Base-by-base conservation (phyloP, 2,329 filamentous ascomycete genomes). In the Fusarium pseudonygamai region DNA sequence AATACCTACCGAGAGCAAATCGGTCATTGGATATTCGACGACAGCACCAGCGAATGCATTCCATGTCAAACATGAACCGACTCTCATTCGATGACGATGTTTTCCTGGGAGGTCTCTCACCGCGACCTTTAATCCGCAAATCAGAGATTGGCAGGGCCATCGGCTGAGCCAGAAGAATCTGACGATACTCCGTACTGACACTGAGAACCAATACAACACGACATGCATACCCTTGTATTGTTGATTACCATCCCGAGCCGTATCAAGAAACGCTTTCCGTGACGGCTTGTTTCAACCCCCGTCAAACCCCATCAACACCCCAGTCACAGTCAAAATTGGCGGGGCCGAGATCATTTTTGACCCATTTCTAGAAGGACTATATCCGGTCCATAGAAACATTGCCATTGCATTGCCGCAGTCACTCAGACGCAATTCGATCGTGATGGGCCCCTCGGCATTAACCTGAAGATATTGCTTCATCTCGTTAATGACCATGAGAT, bases 121-220 rank as follows among this genome's bases (percentile, higher is more conserved):
- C 87, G 5, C 84, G 86, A 14, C 86, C 87, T 18, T 77, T 84
- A 34, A 79, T 87, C 57, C 83, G 82, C 62, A 80, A 83, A 62
- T 83, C 83, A 16, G 84, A 86, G 52, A 89, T 89, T 79, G 88
- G 88, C 11, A 83, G 85, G 34, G 87, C 87, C 7, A 85, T 89
- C 60, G 87, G 87, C n/a, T 89, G 82, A 87, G 64, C 46, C 32
- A 61, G 39, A 55, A 58, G 67, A 69, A 62, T 36, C 55, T 61
- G 64, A 58, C 40, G 47, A 66, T 67, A 60, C 36, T 37, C 10
- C 36, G 36, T 37, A 37, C 61, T 50, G 55, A 32, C 50, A 43
- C 46, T 30, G 50, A 60, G 66, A 49, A 42, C 26, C 42, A 62
- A 60, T 37, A 46, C 45, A 22, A 45, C 15, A 45, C 28, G n/a